A percentile compares a stretch with the other conserved stretches of the same genome.
phyloP scores from a whole-genome alignment of 371 early-diverging fungal species.

The Sporodiniella umbellata region DNA sequence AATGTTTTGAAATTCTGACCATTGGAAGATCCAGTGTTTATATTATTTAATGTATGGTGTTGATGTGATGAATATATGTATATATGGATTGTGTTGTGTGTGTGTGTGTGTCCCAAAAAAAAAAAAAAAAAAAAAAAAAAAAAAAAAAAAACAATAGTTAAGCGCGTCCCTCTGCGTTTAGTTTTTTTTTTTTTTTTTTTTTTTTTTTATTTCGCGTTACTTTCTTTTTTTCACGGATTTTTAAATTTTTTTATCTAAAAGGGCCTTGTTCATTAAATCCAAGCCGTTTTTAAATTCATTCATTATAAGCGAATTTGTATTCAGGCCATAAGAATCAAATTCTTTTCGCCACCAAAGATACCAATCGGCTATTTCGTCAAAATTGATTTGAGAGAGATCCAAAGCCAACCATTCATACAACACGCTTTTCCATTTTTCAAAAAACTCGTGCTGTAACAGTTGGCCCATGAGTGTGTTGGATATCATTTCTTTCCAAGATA shows the following conservation, averaged over 20 bases:
- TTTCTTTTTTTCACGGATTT: constrained; percentile 1
- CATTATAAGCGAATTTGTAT: constrained; percentile 40
- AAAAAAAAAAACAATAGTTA: background rate
- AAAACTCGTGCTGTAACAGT: constrained; percentile 76
- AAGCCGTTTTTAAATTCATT: constrained; percentile 63
- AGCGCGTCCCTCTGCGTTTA: constrained; percentile 4
- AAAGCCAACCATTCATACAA: constrained; percentile 33
- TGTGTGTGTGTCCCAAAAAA: background rate
- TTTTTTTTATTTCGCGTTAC: constrained; percentile 1
- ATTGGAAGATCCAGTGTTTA: constrained; percentile 27
- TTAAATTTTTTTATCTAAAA: constrained; percentile 16
- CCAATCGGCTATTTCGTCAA: constrained; percentile 73
- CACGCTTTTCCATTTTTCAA: constrained; percentile 65
- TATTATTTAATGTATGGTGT: no score
- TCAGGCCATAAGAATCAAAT: constrained; percentile 48
- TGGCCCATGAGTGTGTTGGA: constrained; percentile 51
- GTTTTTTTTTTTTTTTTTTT: constrained; percentile 2
- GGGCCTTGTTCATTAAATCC: constrained; percentile 63
- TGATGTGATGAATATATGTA: no score
- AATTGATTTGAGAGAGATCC: constrained; percentile 34
- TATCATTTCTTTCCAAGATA: constrained; percentile 66
- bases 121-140: constrained; percentile 3
- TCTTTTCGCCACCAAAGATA: constrained; percentile 72
- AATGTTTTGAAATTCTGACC: constrained; percentile 38
- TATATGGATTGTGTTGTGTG: no score